These are phyloP conservation scores for Solanum virginianum DNA, from an alignment of 257 asterid genomes.

Conservation along the genomic window DNA sequence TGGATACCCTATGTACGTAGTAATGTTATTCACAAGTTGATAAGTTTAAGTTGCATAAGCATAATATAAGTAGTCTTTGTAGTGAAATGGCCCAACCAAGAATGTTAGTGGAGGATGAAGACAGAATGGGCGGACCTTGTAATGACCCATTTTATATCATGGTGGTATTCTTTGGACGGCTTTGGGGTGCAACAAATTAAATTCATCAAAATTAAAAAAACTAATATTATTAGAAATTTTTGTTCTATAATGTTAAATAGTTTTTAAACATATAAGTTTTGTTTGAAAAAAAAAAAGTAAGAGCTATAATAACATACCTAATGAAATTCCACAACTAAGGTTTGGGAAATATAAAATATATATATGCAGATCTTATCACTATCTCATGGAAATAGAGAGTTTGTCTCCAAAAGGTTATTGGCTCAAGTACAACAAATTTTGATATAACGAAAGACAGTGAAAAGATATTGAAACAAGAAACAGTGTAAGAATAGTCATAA, in stretches of 20 bases:
- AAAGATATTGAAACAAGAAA: too few species aligned
- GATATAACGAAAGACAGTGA: too few species aligned
- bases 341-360: too few species aligned
- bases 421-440: too few species aligned
- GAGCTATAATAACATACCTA: too few species aligned
- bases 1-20: neutral
- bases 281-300: neutral
- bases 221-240: too few species aligned
- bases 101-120: neutral
- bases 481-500: too few species aligned
- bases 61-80: neutral
- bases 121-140: slow-evolving; percentile 33
- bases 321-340: too few species aligned
- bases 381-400: too few species aligned
- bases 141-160: neutral
- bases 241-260: neutral
- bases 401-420: too few species aligned
- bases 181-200: neutral
- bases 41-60: neutral
- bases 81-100: neutral
- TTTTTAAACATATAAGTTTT: neutral
- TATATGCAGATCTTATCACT: too few species aligned
- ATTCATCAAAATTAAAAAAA: neutral
- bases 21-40: neutral
- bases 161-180: neutral